Percentiles rank a stretch among this genome's conserved stretches.
Conservation (phyloP, 2,329 filamentous ascomycete species). For the Uncinocarpus reesii region DNA sequence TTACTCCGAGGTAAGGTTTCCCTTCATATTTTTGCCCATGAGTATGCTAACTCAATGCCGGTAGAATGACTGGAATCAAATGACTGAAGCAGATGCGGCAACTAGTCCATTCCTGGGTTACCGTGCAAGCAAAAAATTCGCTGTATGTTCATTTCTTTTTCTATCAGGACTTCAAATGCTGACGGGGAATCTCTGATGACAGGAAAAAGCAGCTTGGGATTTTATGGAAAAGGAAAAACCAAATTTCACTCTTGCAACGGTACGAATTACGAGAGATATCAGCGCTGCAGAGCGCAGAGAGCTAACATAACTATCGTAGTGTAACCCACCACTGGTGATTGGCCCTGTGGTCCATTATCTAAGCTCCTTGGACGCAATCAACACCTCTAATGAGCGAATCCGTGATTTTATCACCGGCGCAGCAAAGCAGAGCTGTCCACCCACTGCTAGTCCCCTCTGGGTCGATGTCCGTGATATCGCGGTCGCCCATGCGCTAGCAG, state of each 20-base stretch:
- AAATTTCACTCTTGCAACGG: conserved; percentile 50
- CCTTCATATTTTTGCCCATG: not conserved
- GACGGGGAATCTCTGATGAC: not conserved
- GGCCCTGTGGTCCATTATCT: conserved; percentile 57
- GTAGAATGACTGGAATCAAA: conserved; percentile 36
- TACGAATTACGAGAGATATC: conserved; percentile 24
- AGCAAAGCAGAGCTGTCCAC: conserved; percentile 44
- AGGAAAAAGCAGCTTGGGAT: conserved; percentile 55
- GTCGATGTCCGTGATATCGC: conserved; percentile 44
- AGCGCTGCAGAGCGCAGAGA: not conserved
- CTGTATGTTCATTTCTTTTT: conserved; percentile 20
- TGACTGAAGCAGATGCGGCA: conserved; percentile 35
- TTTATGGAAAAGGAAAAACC: conserved; percentile 49
- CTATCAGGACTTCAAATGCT: not conserved
- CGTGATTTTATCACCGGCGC: conserved; percentile 54
- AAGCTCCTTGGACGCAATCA: conserved; percentile 52
- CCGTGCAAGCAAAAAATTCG: conserved; percentile 45
- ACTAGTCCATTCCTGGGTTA: conserved; percentile 31
- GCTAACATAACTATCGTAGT: conserved; percentile 6
- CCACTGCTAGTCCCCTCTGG: conserved; percentile 51
- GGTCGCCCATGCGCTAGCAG: conserved; percentile 39
- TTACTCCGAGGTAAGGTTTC: conserved; percentile 18
- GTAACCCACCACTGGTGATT: conserved; percentile 51
- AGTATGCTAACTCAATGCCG: conserved; percentile 14
- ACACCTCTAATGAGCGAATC: conserved; percentile 62